phyloP scores from a whole-genome alignment of 495 filamentous ascomycete species.

The Penicillium soppii region DNA sequence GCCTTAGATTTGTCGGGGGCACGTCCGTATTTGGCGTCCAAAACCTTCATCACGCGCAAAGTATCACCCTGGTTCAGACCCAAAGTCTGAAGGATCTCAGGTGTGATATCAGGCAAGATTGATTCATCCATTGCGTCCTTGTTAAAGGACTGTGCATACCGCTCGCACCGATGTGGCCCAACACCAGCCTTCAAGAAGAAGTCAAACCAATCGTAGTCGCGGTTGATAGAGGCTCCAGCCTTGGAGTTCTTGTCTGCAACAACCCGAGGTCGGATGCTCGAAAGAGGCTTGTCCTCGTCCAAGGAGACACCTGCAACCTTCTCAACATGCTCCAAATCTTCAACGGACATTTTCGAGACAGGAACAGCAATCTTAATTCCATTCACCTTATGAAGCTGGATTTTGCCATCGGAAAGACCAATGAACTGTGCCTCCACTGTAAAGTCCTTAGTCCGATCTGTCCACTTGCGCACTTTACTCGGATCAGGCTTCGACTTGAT shows the following conservation, averaged over 20 bases:
- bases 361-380: slow-evolving; percentile 98
- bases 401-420: slow-evolving; percentile 86
- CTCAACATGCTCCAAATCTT: slow-evolving; percentile 95
- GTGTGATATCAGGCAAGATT: slow-evolving; percentile 81
- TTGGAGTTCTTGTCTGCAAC: slow-evolving; percentile 19
- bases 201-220: slow-evolving; percentile 96
- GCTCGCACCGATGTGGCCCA: slow-evolving; percentile 85
- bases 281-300: slow-evolving; percentile 94
- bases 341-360: slow-evolving; percentile 88
- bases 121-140: slow-evolving; percentile 95
- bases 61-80: slow-evolving; percentile 96
- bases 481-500: slow-evolving; percentile 71
- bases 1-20: slow-evolving; percentile 56
- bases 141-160: slow-evolving; percentile 84
- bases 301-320: slow-evolving; percentile 79
- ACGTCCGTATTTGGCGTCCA: slow-evolving; percentile 80
- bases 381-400: slow-evolving; percentile 96
- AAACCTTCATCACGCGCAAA: slow-evolving; percentile 83
- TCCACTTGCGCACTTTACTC: slow-evolving; percentile 86
- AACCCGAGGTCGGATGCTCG: slow-evolving; percentile 59
- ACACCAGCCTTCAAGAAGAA: slow-evolving; percentile 95
- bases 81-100: slow-evolving; percentile 75
- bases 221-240: slow-evolving; percentile 57
- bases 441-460: slow-evolving; percentile 90
- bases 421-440: slow-evolving; percentile 98